Conservation (phyloP, 2,329 filamentous ascomycete species). For the Aspergillus latus region DNA sequence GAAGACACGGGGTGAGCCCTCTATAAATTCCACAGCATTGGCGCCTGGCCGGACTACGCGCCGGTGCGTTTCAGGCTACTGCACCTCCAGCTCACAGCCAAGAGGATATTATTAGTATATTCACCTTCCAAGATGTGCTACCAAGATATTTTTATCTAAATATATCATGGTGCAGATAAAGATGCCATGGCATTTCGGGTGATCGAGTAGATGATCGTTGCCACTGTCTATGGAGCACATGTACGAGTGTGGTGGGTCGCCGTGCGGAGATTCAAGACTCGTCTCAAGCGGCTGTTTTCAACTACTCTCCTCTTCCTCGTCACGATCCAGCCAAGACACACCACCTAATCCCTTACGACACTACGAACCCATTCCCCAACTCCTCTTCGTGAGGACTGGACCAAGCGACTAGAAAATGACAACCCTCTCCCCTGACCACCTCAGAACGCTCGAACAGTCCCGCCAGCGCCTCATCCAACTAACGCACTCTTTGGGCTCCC, state of each 20-base stretch:
- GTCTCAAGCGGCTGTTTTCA: neutral
- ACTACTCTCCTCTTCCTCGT: neutral
- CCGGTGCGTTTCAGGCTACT: constrained; percentile 8
- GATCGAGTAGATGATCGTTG: neutral
- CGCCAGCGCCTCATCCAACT: constrained; percentile 68
- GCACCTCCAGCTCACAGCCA: neutral
- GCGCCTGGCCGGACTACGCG: neutral
- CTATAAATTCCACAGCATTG: neutral
- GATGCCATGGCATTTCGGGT: neutral
- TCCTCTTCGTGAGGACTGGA: neutral
- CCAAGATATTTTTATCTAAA: neutral
- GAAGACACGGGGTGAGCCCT: neutral
- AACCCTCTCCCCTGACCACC: constrained; percentile 41
- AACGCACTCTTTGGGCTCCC: constrained; percentile 64
- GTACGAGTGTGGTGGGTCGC: no score
- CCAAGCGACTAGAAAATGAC: constrained; percentile 31
- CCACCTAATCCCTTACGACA: neutral
- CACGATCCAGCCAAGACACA: neutral
- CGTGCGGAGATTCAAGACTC: neutral
- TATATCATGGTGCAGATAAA: neutral
- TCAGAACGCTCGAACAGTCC: constrained; percentile 68
- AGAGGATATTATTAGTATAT: constrained; percentile 6
- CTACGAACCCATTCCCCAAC: neutral
- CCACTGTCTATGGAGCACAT: neutral
- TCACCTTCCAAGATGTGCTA: neutral